These are phyloP conservation scores for Heliosperma pusillum DNA, from an alignment of 148 eudicot species.

Conservation along the genomic window DNA sequence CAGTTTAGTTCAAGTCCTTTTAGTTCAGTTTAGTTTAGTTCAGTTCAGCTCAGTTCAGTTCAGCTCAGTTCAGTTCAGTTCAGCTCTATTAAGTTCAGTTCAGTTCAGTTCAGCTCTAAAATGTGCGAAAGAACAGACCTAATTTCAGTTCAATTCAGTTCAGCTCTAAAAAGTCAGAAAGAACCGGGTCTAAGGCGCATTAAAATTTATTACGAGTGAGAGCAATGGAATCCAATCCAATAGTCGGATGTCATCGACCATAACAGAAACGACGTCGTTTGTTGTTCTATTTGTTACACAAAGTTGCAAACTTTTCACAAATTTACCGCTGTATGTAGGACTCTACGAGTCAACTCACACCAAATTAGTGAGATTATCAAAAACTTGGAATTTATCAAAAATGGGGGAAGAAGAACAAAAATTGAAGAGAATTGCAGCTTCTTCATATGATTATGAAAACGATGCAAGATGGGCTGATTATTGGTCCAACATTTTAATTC, in stretches of 20 bases:
- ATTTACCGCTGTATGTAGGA: background rate
- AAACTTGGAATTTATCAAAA: background rate
- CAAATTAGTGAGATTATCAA: background rate
- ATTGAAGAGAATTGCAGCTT: constrained; percentile 65
- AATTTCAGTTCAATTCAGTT: too few relatives aligned
- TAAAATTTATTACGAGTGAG: too few relatives aligned
- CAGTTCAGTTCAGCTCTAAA: too few relatives aligned
- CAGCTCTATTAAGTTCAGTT: too few relatives aligned
- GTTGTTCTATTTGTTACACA: background rate
- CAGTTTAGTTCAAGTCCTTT: too few relatives aligned
- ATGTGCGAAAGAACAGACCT: too few relatives aligned
- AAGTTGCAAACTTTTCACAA: background rate
- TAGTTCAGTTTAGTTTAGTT: too few relatives aligned
- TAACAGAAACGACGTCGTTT: background rate
- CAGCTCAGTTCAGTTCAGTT: too few relatives aligned
- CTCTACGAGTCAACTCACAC: background rate
- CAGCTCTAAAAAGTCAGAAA: too few relatives aligned
- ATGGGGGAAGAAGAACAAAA: constrained; percentile 63
- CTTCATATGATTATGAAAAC: constrained; percentile 80
- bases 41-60: too few relatives aligned
- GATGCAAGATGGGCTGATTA: constrained; percentile 87
- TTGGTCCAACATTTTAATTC: constrained; percentile 92
- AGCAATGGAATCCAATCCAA: too few relatives aligned
- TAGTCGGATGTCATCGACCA: background rate
- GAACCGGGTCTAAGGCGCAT: too few relatives aligned